Evolutionary conservation across 2,329 filamentous ascomycete species (phyloP), one percentile per base, ranked within the genome.

Genomic region (Celoporthe dispersa): DNA sequence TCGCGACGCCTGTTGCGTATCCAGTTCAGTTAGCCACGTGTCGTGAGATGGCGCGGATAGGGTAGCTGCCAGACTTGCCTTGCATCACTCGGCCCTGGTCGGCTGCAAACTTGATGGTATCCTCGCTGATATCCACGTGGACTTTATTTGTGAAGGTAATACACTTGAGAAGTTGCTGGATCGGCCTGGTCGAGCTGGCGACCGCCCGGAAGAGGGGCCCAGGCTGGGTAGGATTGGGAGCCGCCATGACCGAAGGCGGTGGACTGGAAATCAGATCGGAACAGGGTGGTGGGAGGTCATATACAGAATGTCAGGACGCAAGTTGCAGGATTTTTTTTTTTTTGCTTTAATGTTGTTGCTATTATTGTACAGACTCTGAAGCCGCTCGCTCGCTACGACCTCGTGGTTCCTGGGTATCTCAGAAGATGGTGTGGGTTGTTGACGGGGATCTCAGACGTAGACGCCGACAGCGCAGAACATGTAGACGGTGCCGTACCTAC

Each of bases 401-500:
- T 71, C 67, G 66, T 69, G 55, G 67, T 70, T 67, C 62, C 70
- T 70, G 76, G 71, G 67, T 72, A 71, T 72, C 64, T 72, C 64
- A 60, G 59, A 64, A 33, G 53, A 63, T 48, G 35, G 22, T 35
- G 80, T 69, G 39, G 25, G 57, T 37, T 37, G 55, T 48, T 25
- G 25, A 48, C 9, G 74, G 83, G 82, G 84, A 83, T 88, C 80
- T 85, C 89, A 99, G 81, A 99, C 94, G 90, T 99, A 98, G 79
- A 99, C 96, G 80, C 96, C 96, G 80, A 96, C 96, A 71, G 94
- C 96, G 83, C 96, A 99, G 83, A 99, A 98, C 92, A 98, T 97
- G 84, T 96, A 98, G 61, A 99, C 94, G 65, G 95, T 91, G 76
- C 96, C 96, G 81, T 97, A 92, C 65, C 95, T 98, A 78, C 14